A percentile compares a stretch with the other conserved stretches of the same genome.
phyloP scores from a whole-genome alignment of 2,329 filamentous ascomycete species.

The Lachnellula arida region DNA sequence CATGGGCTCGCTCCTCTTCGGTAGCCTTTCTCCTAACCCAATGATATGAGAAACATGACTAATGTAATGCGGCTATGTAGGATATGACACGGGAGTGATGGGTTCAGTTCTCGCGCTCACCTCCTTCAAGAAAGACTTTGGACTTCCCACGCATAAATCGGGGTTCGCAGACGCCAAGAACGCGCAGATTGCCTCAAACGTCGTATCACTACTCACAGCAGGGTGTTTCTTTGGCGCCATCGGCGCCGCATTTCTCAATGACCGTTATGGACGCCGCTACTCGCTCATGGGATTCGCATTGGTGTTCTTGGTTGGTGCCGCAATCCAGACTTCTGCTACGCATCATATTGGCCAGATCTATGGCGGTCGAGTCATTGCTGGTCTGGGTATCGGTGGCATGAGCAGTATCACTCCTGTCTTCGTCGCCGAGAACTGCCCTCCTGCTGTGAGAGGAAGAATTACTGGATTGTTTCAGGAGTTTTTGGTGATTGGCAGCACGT shows the following conservation, averaged over 20 bases:
- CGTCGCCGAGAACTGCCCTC: conserved; percentile 41
- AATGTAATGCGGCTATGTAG: conserved; percentile 2
- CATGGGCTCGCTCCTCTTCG: conserved; percentile 26
- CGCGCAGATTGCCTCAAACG: conserved; percentile 30
- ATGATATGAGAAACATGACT: background rate
- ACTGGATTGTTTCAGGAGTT: conserved; percentile 37
- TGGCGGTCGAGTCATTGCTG: conserved; percentile 21
- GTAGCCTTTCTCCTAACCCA: conserved; percentile 1
- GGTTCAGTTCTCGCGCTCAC: conserved; percentile 21
- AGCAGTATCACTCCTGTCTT: conserved; percentile 43
- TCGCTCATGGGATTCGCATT: conserved; percentile 42
- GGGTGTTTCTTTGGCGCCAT: conserved; percentile 50
- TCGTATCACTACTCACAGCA: conserved; percentile 47
- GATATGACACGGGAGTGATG: conserved; percentile 27
- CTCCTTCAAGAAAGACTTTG: conserved; percentile 24
- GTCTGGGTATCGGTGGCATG: conserved; percentile 42
- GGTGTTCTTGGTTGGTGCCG: conserved; percentile 33
- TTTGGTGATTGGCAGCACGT: conserved; percentile 34
- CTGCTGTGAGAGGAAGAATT: conserved; percentile 37
- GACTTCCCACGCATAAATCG: conserved; percentile 14
- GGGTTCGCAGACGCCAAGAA: conserved; percentile 17
- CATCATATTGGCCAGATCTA: conserved; percentile 20
- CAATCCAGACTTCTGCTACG: conserved; percentile 11
- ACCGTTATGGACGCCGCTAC: conserved; percentile 41
- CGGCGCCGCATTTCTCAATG: conserved; percentile 43